These are phyloP conservation scores for Vicia villosa DNA, from an alignment of 306 rosid genomes.

Conservation along the genomic window DNA sequence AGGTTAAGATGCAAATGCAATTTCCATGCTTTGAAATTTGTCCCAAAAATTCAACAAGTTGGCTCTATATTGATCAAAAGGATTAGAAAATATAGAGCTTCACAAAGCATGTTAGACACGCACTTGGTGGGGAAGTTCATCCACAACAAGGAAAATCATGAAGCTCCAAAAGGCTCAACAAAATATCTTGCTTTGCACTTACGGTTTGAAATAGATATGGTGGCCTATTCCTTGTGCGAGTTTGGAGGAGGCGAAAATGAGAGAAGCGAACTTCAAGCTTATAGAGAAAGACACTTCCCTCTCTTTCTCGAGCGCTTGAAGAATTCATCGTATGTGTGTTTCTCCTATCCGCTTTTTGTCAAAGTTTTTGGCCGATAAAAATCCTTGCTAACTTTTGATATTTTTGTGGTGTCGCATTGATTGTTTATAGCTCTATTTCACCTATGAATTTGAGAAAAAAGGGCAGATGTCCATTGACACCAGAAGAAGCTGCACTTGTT, in stretches of 20 bases:
- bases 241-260: slow-evolving; percentile 88
- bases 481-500: slow-evolving; percentile 96
- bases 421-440: slow-evolving; percentile 51
- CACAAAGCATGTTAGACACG: slow-evolving; percentile 61
- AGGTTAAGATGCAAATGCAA: slow-evolving; percentile 95
- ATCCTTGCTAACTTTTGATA: background rate
- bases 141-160: slow-evolving; percentile 40
- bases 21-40: slow-evolving; percentile 83
- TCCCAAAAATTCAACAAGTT: slow-evolving; percentile 70
- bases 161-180: slow-evolving; percentile 39
- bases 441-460: slow-evolving; percentile 62
- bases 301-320: slow-evolving; percentile 81
- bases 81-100: slow-evolving; percentile 60
- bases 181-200: slow-evolving; percentile 92
- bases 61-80: slow-evolving; percentile 75
- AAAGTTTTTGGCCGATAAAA: slow-evolving; percentile 6
- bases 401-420: slow-evolving; percentile 19
- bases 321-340: slow-evolving; percentile 60
- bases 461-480: slow-evolving; percentile 94
- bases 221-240: slow-evolving; percentile 88
- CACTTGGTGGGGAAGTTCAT: slow-evolving; percentile 79
- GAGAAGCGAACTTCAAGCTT: slow-evolving; percentile 76
- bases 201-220: slow-evolving; percentile 95
- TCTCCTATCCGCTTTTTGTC: slow-evolving; percentile 10
- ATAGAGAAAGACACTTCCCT: slow-evolving; percentile 86